A percentile compares a stretch with the other conserved stretches of the same genome.
Conservation (phyloP, 73 alveolate genomes). For the Stentor roeselii region DNA sequence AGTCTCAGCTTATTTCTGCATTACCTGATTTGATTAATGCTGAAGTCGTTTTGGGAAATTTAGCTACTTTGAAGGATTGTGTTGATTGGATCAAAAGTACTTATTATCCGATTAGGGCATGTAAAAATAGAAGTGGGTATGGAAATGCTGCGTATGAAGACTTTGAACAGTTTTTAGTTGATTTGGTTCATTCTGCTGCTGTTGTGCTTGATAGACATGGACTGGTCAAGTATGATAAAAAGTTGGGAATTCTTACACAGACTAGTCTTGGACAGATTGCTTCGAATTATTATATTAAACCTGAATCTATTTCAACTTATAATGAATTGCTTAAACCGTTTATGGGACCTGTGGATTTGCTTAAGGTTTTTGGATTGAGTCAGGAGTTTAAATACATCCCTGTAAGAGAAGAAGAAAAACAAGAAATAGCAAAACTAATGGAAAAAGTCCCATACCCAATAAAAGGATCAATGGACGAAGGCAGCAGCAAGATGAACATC, state of each 20-base stretch:
- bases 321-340: conserved; percentile 92
- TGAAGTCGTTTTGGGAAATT: conserved; percentile 91
- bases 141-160: conserved; percentile 4
- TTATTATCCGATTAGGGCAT: conserved; percentile 82
- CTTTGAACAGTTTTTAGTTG: conserved; percentile 53
- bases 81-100: conserved; percentile 98
- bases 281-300: conserved; percentile 95
- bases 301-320: conserved; percentile 94
- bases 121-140: conserved; percentile 14
- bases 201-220: conserved; percentile 75
- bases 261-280: conserved; percentile 98
- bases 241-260: conserved; percentile 78
- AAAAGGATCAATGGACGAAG: conserved; percentile 97
- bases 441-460: conserved; percentile 98
- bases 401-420: conserved; percentile 98
- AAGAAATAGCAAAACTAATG: conserved; percentile 66
- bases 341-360: conserved; percentile 97
- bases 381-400: conserved; percentile 97
- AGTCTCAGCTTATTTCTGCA: conserved; percentile 88
- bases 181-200: conserved; percentile 92
- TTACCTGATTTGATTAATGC: conserved; percentile 96
- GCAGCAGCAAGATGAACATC: conserved; percentile 90
- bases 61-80: conserved; percentile 93
- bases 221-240: conserved; percentile 83
- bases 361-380: conserved; percentile 94